phyloP scores from a whole-genome alignment of 345 rosid genomes.

The Eucalyptus erythrocorys region DNA sequence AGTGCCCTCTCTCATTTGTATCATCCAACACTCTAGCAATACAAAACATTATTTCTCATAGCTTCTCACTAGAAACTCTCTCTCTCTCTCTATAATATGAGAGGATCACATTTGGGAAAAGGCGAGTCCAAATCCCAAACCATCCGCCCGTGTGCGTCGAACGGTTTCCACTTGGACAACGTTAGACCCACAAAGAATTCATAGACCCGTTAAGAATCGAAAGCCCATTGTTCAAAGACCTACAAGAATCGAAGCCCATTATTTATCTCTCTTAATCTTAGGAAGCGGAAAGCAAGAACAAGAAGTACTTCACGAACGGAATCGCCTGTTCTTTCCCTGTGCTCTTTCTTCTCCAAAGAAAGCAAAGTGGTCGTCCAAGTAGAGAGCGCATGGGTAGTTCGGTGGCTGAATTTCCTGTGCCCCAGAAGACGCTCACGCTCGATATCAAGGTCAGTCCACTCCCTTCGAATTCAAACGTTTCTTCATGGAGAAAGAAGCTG shows the following conservation, averaged over 20 bases:
- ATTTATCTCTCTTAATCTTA: neutral
- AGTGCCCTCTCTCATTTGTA: neutral
- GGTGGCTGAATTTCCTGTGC: constrained; percentile 35
- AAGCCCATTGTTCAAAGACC: neutral
- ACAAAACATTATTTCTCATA: no score
- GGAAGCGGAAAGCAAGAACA: neutral
- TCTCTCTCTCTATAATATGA: no score
- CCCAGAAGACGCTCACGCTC: constrained; percentile 19
- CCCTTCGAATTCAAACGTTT: neutral
- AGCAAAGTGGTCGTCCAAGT: neutral
- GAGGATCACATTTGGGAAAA: no score
- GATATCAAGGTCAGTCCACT: constrained; percentile 30
- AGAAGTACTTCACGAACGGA: neutral
- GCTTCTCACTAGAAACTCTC: no score
- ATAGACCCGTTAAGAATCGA: no score
- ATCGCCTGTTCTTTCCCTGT: neutral
- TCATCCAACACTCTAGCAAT: neutral
- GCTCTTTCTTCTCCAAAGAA: neutral
- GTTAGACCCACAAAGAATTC: neutral
- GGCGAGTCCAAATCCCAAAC: no score
- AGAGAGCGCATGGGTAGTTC: constrained; percentile 17
- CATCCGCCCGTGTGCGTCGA: neutral
- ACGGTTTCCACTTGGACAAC: neutral
- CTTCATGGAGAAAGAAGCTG: neutral
- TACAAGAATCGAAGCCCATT: neutral